Base-by-base conservation (phyloP, 257 asterid species). In the Jacaranda copaia region DNA sequence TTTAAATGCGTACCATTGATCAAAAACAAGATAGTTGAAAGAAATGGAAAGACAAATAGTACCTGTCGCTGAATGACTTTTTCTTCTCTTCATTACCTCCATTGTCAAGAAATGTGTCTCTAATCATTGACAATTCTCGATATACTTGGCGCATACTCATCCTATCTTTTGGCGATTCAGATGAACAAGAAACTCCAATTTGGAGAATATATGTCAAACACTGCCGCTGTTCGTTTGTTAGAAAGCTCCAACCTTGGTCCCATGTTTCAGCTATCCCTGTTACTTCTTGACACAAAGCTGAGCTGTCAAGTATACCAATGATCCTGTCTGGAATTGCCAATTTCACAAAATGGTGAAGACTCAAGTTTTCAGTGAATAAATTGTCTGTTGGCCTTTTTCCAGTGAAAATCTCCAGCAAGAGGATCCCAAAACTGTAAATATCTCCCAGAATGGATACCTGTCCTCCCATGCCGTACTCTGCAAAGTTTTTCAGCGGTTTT, bases 401-500 rank as follows among this genome's bases (percentile, higher is more conserved):
- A 0, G 89, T 87, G 71, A 82, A 79, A 64, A 85, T 72, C 75
- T 89, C 92, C 68, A 85, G 55, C 86, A 86, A 71, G 53, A 89
- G 83, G 53, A 86, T 81, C 57, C 89, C 95, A 70, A 72, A 87
- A 75, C 88, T 84, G 59, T 89, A 83, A 8, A 86, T 85, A 58
- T 89, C 92, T 73, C 92, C 92, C 0, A 58, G 62, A 14, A 63
- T 72, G 6, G 90, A 85, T 8, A 35, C 81, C 6, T 69, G 53
- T 38, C 61, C 73, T 57, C 89, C 90, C 82, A 84, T 80, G 60
- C 88, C 91, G 68, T 89, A 84, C 77, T 89, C 85, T 89, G 79
- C 72, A 84, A 32, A 14, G 32, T 6, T 39, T 19, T 14, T 57
- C 48, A 32, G 35, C 18, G 20, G 1, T 62, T 36, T 5, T 36